These are phyloP conservation scores for Macrophomina phaseolina DNA, from an alignment of 2,329 filamentous ascomycete genomes.

Conservation along the genomic window DNA sequence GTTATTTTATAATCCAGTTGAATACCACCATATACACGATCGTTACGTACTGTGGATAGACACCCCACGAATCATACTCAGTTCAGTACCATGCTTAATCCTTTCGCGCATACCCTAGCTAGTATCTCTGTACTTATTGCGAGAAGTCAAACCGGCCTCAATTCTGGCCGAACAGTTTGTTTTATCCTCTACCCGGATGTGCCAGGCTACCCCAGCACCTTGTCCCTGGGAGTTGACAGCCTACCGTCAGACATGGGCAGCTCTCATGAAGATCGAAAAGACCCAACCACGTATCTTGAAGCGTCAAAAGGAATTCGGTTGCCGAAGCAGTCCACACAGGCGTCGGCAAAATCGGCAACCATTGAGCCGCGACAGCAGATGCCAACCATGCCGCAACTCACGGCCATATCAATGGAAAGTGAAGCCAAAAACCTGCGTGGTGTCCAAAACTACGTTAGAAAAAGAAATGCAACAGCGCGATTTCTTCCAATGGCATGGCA, in stretches of 20 bases:
- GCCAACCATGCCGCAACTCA: not conserved
- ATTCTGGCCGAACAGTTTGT: too few species aligned
- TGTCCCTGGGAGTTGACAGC: too few species aligned
- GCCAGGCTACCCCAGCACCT: too few species aligned
- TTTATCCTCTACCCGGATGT: too few species aligned
- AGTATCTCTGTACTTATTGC: not conserved
- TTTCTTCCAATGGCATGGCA: not conserved
- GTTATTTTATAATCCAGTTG: not conserved
- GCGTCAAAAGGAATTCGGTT: not conserved
- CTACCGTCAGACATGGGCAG: too few species aligned
- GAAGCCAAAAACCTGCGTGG: not conserved
- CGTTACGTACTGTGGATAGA: not conserved
- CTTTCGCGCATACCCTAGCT: not conserved
- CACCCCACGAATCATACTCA: not conserved
- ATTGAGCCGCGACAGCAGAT: not conserved
- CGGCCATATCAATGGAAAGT: not conserved
- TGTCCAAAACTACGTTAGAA: not conserved
- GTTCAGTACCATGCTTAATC: not conserved
- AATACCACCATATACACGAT: conserved; percentile 16
- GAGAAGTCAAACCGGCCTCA: not conserved
- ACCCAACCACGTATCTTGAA: not conserved
- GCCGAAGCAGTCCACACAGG: not conserved
- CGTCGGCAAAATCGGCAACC: conserved; percentile 19
- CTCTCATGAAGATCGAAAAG: too few species aligned
- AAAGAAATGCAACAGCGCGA: not conserved